phyloP scores from a whole-genome alignment of 768 basidiomycete species.

The Pholiota molesta region DNA sequence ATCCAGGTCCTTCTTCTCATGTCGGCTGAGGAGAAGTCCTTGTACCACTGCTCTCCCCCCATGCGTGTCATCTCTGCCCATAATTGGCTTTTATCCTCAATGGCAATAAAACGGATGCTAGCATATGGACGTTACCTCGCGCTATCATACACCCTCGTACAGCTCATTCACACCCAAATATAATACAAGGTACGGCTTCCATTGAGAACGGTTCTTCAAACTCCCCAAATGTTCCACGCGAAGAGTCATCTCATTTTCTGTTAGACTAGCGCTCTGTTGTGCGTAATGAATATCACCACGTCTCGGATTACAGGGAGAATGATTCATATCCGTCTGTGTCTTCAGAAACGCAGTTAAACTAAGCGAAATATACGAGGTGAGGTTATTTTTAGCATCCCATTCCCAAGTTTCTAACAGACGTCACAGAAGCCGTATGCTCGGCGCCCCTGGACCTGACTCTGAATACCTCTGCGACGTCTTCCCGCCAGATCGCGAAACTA shows the following conservation, averaged over 20 bases:
- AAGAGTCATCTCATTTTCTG: too few species aligned
- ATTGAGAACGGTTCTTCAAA: not conserved
- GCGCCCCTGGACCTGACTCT: constrained; percentile 1
- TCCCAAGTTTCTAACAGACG: constrained; percentile 10
- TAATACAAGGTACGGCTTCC: constrained; percentile 1
- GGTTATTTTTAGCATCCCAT: constrained; percentile 6
- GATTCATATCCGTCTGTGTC: not conserved
- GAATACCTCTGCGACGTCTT: constrained; percentile 3
- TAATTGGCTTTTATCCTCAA: not conserved
- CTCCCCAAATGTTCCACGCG: too few species aligned
- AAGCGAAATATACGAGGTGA: not conserved
- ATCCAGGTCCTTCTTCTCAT: not conserved
- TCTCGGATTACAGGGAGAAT: too few species aligned
- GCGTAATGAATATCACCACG: too few species aligned
- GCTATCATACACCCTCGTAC: not conserved
- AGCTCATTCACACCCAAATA: not conserved
- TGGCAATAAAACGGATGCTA: not conserved
- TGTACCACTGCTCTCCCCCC: not conserved
- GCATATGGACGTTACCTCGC: not conserved
- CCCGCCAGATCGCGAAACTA: constrained; percentile 2
- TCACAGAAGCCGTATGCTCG: constrained; percentile 9
- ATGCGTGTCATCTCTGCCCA: not conserved
- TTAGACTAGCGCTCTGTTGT: too few species aligned
- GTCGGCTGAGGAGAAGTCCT: not conserved
- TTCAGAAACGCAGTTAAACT: not conserved